Percentiles rank a stretch among this genome's conserved stretches.
These are phyloP conservation scores for Dendrobium officinale DNA, from an alignment of 106 monocot genomes.

Conservation along the genomic window DNA sequence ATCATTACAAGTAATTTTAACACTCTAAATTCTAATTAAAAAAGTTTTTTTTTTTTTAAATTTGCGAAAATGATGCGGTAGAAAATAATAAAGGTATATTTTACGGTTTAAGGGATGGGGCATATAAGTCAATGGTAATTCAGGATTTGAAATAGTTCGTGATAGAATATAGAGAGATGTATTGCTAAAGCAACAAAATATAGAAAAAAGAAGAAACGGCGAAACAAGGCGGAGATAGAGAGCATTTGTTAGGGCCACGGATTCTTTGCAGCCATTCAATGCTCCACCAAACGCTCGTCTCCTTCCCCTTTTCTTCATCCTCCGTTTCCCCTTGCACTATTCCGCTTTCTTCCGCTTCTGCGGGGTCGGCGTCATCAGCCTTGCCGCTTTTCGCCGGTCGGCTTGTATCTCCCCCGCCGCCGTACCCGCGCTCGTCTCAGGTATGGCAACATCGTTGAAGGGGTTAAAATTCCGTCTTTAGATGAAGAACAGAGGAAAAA, in stretches of 20 bases:
- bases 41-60: no score
- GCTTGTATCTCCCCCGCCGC: not conserved
- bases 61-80: not conserved
- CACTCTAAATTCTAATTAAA: not conserved
- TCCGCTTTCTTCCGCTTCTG: not conserved
- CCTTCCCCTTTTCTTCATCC: conserved; percentile 13
- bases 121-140: not conserved
- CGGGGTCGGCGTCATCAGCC: not conserved
- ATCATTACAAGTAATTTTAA: not conserved
- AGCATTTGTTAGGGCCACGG: conserved; percentile 45
- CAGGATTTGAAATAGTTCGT: not conserved
- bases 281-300: conserved; percentile 44
- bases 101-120: not conserved
- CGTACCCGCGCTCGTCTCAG: conserved; percentile 14
- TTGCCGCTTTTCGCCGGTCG: not conserved
- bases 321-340: conserved; percentile 1
- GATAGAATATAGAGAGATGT: not conserved
- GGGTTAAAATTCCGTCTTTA: conserved; percentile 6
- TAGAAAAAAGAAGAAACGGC: conserved; percentile 6
- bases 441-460: conserved; percentile 5
- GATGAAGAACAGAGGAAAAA: not conserved
- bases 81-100: not conserved
- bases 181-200: conserved; percentile 3
- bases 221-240: conserved; percentile 6
- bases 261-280: conserved; percentile 43